A percentile compares a stretch with the other conserved stretches of the same genome.
These are phyloP conservation scores for Hanseniaspora valbyensis DNA, from an alignment of 805 yeast species.

Conservation along the genomic window DNA sequence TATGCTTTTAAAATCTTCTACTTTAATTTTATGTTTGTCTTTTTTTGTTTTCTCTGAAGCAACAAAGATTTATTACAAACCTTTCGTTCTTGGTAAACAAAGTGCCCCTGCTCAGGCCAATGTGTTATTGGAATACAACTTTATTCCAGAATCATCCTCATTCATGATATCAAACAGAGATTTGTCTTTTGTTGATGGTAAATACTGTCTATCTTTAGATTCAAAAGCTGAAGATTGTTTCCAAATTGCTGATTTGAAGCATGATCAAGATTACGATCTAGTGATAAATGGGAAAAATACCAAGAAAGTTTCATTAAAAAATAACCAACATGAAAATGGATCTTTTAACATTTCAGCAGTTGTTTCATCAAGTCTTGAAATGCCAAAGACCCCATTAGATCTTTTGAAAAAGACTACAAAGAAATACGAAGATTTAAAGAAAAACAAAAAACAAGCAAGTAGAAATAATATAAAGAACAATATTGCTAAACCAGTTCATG, in stretches of 20 bases:
- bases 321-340: not conserved
- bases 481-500: not conserved
- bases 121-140: conserved; percentile 4
- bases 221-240: not conserved
- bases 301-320: not conserved
- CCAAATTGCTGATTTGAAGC: not conserved
- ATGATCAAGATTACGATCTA: not conserved
- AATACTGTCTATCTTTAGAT: conserved; percentile 5
- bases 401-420: conserved; percentile 11
- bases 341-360: not conserved
- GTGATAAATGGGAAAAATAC: not conserved
- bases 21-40: not conserved
- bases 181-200: not conserved
- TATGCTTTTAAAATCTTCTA: not conserved
- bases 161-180: not conserved
- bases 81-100: not conserved
- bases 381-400: conserved; percentile 7
- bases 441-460: not conserved
- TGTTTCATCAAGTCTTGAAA: not conserved
- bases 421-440: conserved; percentile 11
- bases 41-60: not conserved
- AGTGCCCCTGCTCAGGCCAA: not conserved
- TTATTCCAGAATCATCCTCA: conserved; percentile 11
- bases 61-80: conserved; percentile 6
- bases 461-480: conserved; percentile 3